Evolutionary conservation across 306 rosid genomes (phyloP).

Genomic region (Cucumis melo): DNA sequence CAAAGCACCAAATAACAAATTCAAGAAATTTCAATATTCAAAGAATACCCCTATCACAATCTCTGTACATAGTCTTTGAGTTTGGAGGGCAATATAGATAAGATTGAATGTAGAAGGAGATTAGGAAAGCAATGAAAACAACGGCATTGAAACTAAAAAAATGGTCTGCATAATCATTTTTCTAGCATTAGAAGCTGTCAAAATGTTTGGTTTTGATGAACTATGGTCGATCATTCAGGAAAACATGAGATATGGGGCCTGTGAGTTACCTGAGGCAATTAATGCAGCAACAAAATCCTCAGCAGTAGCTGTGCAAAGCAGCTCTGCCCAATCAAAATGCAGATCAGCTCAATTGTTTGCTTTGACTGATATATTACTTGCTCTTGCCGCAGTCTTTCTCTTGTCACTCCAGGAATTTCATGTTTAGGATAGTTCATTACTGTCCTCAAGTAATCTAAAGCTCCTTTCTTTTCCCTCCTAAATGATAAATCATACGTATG

Average conservation of each 20-base stretch:
- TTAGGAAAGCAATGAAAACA: background rate
- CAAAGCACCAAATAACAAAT: no score
- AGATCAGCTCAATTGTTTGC: constrained; percentile 17
- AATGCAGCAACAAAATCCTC: background rate
- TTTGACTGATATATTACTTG: constrained; percentile 13
- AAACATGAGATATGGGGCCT: constrained; percentile 44
- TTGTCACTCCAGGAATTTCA: constrained; percentile 8
- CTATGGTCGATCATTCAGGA: constrained; percentile 22
- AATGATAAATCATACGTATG: background rate
- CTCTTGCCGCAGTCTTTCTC: constrained; percentile 9
- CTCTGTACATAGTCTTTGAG: background rate
- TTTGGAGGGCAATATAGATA: background rate
- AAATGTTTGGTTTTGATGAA: background rate
- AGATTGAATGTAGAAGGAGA: background rate
- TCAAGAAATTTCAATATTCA: no score
- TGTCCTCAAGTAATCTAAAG: background rate
- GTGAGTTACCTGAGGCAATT: constrained; percentile 33
- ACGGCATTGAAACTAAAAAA: background rate
- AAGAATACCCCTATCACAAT: no score
- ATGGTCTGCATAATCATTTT: background rate
- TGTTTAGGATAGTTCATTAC: background rate
- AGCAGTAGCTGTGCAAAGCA: background rate
- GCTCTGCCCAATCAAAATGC: constrained; percentile 19
- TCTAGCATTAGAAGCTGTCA: background rate
- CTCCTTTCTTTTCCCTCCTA: background rate